Percentiles rank a stretch among this genome's conserved stretches.
These are phyloP conservation scores for Vitis cinerea DNA, from an alignment of 164 flowering plant species.

Conservation along the genomic window DNA sequence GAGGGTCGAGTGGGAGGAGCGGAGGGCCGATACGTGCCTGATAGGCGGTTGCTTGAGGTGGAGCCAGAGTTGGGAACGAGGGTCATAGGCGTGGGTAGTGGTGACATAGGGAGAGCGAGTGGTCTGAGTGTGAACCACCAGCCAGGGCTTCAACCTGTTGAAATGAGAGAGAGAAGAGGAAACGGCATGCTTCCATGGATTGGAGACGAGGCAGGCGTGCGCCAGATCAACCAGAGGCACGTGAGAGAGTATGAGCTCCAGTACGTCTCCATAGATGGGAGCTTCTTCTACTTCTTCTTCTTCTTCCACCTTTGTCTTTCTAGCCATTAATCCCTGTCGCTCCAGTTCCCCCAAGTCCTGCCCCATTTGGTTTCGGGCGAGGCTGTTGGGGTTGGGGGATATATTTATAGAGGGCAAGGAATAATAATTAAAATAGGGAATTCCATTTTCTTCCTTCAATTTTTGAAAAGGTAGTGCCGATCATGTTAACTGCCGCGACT, in stretches of 20 bases:
- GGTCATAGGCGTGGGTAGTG: constrained; percentile 57
- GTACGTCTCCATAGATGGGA: constrained; percentile 53
- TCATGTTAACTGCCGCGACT: too few relatives aligned
- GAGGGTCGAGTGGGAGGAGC: constrained; percentile 49
- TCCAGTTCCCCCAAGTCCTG: background rate
- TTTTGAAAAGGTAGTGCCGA: too few relatives aligned
- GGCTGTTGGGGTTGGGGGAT: too few relatives aligned
- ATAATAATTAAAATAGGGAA: too few relatives aligned
- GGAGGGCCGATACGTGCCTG: constrained; percentile 21
- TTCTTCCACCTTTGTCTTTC: background rate
- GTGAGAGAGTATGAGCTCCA: constrained; percentile 50
- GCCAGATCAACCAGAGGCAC: constrained; percentile 60
- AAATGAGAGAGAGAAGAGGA: constrained; percentile 35
- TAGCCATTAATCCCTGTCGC: background rate
- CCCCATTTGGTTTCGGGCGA: too few relatives aligned
- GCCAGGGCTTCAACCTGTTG: constrained; percentile 65
- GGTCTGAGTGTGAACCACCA: constrained; percentile 49
- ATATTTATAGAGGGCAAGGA: too few relatives aligned
- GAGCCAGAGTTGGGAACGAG: constrained; percentile 57
- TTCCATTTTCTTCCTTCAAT: too few relatives aligned
- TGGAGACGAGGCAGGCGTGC: constrained; percentile 53
- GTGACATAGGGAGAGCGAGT: constrained; percentile 22
- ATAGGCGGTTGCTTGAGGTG: constrained; percentile 16
- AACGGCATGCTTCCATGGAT: constrained; percentile 56
- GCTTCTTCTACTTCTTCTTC: constrained; percentile 14